Evolutionary conservation across 2,329 filamentous ascomycete species (phyloP), one percentile per base, ranked within the genome.

Genomic region (Pseudocercospora vitis): DNA sequence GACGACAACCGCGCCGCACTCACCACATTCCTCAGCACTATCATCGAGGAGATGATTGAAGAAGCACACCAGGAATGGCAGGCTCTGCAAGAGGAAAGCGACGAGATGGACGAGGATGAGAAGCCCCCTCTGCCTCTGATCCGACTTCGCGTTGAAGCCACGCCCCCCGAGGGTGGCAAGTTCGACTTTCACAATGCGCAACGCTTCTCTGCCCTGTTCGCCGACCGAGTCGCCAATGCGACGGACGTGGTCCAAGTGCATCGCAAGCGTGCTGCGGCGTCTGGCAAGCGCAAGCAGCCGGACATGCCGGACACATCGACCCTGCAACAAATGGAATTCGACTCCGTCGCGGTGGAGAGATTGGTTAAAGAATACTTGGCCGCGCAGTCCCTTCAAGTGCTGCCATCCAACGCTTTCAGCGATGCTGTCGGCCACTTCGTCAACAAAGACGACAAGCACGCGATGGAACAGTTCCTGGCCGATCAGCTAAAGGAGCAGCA

Each of bases 161-260:
- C 89, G 0, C 85, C 91, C 0, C 87, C 87, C 0, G 89, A 95
- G 24, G 91, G 90, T 3, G 88, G 90, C 11, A 83, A 84, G 29
- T 99, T 90, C 65, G 89, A 97, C 62, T 86, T 88, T 59, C 94
- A 97, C 70, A 99, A 99, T 57, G 91, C 94, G 0, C 94, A 97
- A 69, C 85, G 94, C 7, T 96, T 97, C 66, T 97, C 92, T 0
- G 95, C 95, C 68, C 83, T 91, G 2, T 99, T 97, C 63, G 81
- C 87, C 1, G 87, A 85, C n/a, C 88, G 84, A 66, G 92, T 99
- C 1, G 94, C 94, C 55, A 99, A 99, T 67, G 85, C 86, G 7
- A 95, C 91, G 62, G 94, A 99, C 64, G 90, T 99, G 0, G 85
- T 99, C 0, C 88, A 92, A 65, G 97, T 95, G 69, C 86, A 96